Percentiles rank a stretch among this genome's conserved stretches.
Conservation (phyloP, 2,329 filamentous ascomycete species). For the Ceratocystis cacaofunesta region DNA sequence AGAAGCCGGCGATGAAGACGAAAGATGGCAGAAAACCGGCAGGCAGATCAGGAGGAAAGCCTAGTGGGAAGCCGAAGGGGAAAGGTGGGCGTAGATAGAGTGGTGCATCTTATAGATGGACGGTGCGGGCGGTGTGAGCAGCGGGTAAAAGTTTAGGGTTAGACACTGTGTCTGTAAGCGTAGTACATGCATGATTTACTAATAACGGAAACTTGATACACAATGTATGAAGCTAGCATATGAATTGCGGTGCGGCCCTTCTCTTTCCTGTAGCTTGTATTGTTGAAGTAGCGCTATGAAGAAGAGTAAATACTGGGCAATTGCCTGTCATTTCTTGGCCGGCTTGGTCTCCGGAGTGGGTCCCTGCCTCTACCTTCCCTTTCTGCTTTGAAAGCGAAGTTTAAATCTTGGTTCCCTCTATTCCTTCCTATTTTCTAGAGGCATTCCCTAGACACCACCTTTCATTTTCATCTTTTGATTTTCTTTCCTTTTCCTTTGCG, state of each 20-base stretch:
- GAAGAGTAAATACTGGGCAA: too few species aligned
- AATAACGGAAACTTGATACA: not conserved
- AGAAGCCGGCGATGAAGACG: slow-evolving; percentile 14
- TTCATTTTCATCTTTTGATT: not conserved
- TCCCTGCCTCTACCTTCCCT: not conserved
- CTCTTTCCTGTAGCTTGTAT: not conserved
- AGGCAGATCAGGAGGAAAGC: slow-evolving; percentile 23
- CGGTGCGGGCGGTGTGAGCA: not conserved
- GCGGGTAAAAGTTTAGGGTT: not conserved
- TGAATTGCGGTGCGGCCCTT: not conserved
- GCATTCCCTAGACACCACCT: too few species aligned
- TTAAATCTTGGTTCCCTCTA: too few species aligned
- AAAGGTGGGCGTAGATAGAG: slow-evolving; percentile 18
- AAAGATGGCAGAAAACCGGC: slow-evolving; percentile 21
- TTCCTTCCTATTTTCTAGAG: too few species aligned
- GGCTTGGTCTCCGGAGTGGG: not conserved
- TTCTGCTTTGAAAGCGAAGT: not conserved
- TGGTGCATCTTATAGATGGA: not conserved
- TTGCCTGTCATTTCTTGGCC: not conserved
- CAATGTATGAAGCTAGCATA: not conserved
- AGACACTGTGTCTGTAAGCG: not conserved
- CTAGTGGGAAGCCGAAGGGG: slow-evolving; percentile 20
- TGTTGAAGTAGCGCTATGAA: not conserved
- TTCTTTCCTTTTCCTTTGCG: not conserved
- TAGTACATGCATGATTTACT: not conserved